Evolutionary conservation across 176 grass and related monocot genomes (phyloP), one percentile per base, ranked within the genome.

Genomic region (Bothriochloa decipiens): DNA sequence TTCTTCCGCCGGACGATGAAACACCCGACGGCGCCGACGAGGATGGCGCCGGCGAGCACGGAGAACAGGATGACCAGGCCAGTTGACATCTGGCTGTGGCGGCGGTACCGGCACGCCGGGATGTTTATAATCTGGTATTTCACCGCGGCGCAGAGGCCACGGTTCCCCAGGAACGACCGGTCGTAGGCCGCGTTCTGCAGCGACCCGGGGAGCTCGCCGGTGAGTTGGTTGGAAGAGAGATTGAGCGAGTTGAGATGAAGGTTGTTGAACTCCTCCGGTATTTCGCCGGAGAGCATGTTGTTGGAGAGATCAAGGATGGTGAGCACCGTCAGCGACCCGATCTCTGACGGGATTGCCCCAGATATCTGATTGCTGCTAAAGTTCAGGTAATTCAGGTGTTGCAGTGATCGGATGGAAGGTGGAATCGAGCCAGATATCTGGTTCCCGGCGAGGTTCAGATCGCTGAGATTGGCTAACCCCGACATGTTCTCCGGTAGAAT

Each of bases 151-250:
- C 94, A 97, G 0, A 97, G 80, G 50, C 11, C 61, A 1, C 0
- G 80, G 66, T 97, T 97, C 0, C 61, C 35, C 3, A 90, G 55
- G 79, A 97, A 97, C 20, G 88, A 88, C 4, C 11, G 10, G 0
- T 87, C 46, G 11, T 81, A 87, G 0, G 42, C 90, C 7, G n/a
- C 15, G 29, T 7, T 89, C 46, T 90, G 83, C 29, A 97, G 63
- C 65, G 64, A 72, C 11, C 0, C 0, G 0, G 92, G 94, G 58
- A 97, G 55, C 55, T 65, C 46, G 5, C 94, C 94, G 11, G 77
- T 14, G 79, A 97, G 88, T 0, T 92, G 16, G 77, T 97, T 97
- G 3, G 20, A 77, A 5, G 94, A 97, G 33, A 97, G 81, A 41
- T 94, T 94, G 18, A 97, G 55, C 16, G 2, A n/a, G 14, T 11